Base-by-base conservation (phyloP, 805 yeast species). In the Hemisphaericaspora nanyangensis region DNA sequence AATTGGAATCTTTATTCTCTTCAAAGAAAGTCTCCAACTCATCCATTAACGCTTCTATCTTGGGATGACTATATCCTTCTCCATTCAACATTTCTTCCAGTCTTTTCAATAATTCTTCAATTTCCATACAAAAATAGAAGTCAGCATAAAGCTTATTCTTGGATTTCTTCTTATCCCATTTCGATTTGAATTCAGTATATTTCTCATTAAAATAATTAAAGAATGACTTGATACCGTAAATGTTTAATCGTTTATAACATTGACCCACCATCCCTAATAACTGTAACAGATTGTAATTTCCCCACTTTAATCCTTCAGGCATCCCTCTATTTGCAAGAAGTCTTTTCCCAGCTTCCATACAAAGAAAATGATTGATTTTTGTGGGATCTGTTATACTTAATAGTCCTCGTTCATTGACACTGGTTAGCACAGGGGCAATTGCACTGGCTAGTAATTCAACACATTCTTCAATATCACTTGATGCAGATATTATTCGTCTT, bases 161-260 rank as follows among this genome's bases (percentile, higher is more conserved):
- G 1, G 86, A 76, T 55, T 85, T 85, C 29, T 68, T 62, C 44
- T 61, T 58, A 32, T 67, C 72, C 51, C 65, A 76, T 54, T 82
- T 83, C 2, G 84, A 68, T 24, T 77, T 68, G 52, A 78, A 75
- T 55, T 80, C 81, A 16, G 59, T 59, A 55, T 72, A 63, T 45
- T 83, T 83, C 39, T 80, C 82, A 29, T 58, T 51, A 54, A 81
- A 82, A 55, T 83, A 85, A 6, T 72, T 65, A 56, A 76, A 83
- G 53, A 93, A 93, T 0, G 95, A 81, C 33, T 74, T 61, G 6
- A 91, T 66, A 0, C 99, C 98, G 58, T 93, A 95, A 15, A 85
- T 78, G 49, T 81, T 82, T 26, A 93, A 63, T 41, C 90, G 57
- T 51, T 80, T 68, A 18, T 80, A 59, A 63, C 82, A 77, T 51